These are phyloP conservation scores for Acanthochlamys bracteata DNA, from an alignment of 106 monocot genomes.

Conservation along the genomic window DNA sequence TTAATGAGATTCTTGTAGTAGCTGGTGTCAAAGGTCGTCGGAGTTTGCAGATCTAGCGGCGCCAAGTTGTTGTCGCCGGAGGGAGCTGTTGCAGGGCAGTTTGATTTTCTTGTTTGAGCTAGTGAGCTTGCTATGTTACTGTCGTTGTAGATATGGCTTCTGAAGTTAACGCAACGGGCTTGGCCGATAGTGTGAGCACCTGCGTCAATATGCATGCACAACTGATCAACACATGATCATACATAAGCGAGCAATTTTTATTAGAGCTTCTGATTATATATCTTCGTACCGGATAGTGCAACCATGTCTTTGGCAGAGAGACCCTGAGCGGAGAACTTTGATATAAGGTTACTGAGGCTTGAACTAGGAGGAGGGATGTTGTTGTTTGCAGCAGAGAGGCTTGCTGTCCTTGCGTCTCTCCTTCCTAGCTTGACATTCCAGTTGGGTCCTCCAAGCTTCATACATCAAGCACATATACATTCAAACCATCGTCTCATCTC, in stretches of 20 bases:
- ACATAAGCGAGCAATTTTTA: no score
- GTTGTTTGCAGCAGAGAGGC: slow-evolving; percentile 48
- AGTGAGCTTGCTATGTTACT: slow-evolving; percentile 32
- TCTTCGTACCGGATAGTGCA: slow-evolving; percentile 43
- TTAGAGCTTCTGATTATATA: not conserved
- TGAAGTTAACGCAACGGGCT: slow-evolving; percentile 42
- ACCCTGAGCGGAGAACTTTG: slow-evolving; percentile 56
- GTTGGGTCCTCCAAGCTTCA: slow-evolving; percentile 62
- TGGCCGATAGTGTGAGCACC: slow-evolving; percentile 55
- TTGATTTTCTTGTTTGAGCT: slow-evolving; percentile 11
- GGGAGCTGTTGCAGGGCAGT: slow-evolving; percentile 26
- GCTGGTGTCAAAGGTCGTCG: slow-evolving; percentile 45
- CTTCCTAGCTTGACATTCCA: slow-evolving; percentile 77
- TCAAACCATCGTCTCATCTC: no score
- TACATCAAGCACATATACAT: not conserved
- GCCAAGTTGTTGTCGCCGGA: slow-evolving; percentile 44
- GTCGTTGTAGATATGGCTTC: slow-evolving; percentile 51
- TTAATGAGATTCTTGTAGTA: slow-evolving; percentile 73
- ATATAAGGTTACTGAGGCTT: slow-evolving; percentile 50
- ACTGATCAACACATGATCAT: not conserved
- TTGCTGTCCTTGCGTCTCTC: slow-evolving; percentile 59
- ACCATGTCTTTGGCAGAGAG: slow-evolving; percentile 71
- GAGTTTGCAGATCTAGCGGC: slow-evolving; percentile 39
- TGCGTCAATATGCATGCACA: not conserved
- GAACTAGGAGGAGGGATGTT: slow-evolving; percentile 50